phyloP scores from a whole-genome alignment of 2,329 filamentous ascomycete species.

The Calonectria fujianensis region DNA sequence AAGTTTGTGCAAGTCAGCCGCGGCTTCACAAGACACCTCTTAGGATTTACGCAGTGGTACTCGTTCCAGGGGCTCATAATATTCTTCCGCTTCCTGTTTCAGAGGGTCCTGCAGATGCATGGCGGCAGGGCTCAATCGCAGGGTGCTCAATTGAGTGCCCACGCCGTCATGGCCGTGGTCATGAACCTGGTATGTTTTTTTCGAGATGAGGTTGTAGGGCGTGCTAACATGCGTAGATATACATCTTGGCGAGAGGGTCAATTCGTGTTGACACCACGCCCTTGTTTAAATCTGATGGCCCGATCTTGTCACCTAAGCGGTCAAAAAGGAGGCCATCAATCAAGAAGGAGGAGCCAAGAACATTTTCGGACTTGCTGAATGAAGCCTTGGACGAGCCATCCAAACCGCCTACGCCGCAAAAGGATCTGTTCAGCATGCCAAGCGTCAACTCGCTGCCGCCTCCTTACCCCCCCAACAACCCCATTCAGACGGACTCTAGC shows the following conservation, averaged over 20 bases:
- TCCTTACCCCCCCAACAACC: conserved; percentile 45
- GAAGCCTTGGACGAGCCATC: conserved; percentile 57
- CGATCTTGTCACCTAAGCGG: conserved; percentile 52
- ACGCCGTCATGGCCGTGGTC: conserved; percentile 72
- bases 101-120: conserved; percentile 64
- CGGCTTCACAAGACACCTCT: conserved; percentile 76
- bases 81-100: conserved; percentile 71
- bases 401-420: conserved; percentile 40
- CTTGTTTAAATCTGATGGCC: conserved; percentile 64
- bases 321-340: conserved; percentile 44
- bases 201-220: not conserved
- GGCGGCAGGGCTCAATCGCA: conserved; percentile 61
- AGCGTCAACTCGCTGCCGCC: conserved; percentile 47
- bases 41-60: conserved; percentile 80
- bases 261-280: conserved; percentile 76
- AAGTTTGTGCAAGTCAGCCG: conserved; percentile 75
- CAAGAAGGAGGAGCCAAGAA: conserved; percentile 60
- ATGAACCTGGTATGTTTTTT: conserved; percentile 71
- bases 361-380: conserved; percentile 64
- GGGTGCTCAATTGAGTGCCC: conserved; percentile 69
- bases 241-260: conserved; percentile 64
- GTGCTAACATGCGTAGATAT: conserved; percentile 63
- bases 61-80: conserved; percentile 77
- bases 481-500: conserved; percentile 36
- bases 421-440: conserved; percentile 35